Percentiles rank a stretch among this genome's conserved stretches.
Conservation (phyloP, 1,284 basidiomycete species). For the Moniliella sp. region DNA sequence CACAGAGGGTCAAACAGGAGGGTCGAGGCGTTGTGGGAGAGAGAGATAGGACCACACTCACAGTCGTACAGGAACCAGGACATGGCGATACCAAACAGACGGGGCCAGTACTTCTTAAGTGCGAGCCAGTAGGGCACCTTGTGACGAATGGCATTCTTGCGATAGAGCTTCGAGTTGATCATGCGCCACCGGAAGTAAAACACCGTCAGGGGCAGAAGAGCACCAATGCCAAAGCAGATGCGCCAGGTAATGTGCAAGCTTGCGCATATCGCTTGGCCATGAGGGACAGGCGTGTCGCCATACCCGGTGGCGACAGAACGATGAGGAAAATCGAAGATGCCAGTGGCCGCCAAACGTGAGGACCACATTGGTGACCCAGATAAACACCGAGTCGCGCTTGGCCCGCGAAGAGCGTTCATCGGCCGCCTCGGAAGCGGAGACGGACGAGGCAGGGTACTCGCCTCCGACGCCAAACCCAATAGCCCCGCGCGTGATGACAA, state of each 20-base stretch:
- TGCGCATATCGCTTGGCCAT: too few relatives aligned
- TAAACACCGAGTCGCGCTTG: conserved; percentile 49
- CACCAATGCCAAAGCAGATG: conserved; percentile 51
- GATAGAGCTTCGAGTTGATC: conserved; percentile 47
- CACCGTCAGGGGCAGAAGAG: conserved; percentile 48
- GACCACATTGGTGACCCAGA: conserved; percentile 49
- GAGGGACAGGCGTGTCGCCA: conserved; percentile 14
- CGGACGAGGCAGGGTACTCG: conserved; percentile 51
- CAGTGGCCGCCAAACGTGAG: conserved; percentile 40
- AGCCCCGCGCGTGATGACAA: conserved; percentile 50
- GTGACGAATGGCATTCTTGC: conserved; percentile 10
- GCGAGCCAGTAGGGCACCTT: conserved; percentile 47
- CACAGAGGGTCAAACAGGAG: too few relatives aligned
- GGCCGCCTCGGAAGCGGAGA: conserved; percentile 48
- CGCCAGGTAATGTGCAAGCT: conserved; percentile 54
- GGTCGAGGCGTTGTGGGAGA: too few relatives aligned
- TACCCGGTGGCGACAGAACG: conserved; percentile 39
- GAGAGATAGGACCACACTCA: too few relatives aligned
- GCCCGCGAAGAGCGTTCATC: conserved; percentile 46
- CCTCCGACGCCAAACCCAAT: conserved; percentile 55
- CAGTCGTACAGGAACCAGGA: conserved; percentile 3
- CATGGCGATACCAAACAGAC: conserved; percentile 11
- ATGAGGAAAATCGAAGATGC: conserved; percentile 52
- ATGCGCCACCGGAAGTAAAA: conserved; percentile 52
- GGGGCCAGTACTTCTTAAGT: conserved; percentile 46